Evolutionary conservation across 208 protist species (phyloP).

Genomic region (Lotmaria passim): DNA sequence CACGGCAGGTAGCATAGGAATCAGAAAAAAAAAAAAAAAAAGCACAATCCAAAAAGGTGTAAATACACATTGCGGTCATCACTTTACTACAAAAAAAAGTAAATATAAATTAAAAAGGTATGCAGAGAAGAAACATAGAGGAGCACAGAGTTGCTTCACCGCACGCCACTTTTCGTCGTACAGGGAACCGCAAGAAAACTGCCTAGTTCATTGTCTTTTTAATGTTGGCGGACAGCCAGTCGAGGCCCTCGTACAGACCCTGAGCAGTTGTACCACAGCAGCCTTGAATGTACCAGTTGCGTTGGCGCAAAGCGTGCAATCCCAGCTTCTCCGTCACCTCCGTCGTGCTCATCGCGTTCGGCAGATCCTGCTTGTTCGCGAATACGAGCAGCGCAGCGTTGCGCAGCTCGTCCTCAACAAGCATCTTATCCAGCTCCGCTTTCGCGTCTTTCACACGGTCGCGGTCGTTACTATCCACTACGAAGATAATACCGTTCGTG

Average conservation of each 20-base stretch:
- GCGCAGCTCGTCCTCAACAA: slow-evolving; percentile 97
- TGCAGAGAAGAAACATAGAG: slow-evolving; percentile 1
- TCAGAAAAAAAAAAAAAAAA: slow-evolving; percentile 17
- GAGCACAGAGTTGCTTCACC: slow-evolving; percentile 3
- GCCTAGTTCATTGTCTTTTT: slow-evolving; percentile 79
- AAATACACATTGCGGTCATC: not conserved
- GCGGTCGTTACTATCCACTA: slow-evolving; percentile 97
- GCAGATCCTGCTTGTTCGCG: slow-evolving; percentile 99
- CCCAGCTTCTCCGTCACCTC: slow-evolving; percentile 97
- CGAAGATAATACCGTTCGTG: slow-evolving; percentile 97
- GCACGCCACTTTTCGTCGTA: not conserved
- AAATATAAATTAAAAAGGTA: slow-evolving; percentile 10
- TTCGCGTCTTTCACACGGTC: slow-evolving; percentile 92
- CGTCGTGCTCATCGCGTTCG: slow-evolving; percentile 96
- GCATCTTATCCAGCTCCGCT: slow-evolving; percentile 95
- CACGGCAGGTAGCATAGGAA: slow-evolving; percentile 1
- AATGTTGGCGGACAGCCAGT: slow-evolving; percentile 91
- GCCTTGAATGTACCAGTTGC: slow-evolving; percentile 94
- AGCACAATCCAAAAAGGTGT: slow-evolving; percentile 9
- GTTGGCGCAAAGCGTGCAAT: slow-evolving; percentile 92
- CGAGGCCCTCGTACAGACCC: slow-evolving; percentile 93
- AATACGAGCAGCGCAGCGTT: slow-evolving; percentile 97
- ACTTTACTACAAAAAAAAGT: slow-evolving; percentile 12
- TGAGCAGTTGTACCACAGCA: slow-evolving; percentile 93
- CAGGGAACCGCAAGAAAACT: not conserved